A percentile compares a stretch with the other conserved stretches of the same genome.
Conservation (phyloP, 1,284 basidiomycete genomes). For the Cryptococcus amylolentus region DNA sequence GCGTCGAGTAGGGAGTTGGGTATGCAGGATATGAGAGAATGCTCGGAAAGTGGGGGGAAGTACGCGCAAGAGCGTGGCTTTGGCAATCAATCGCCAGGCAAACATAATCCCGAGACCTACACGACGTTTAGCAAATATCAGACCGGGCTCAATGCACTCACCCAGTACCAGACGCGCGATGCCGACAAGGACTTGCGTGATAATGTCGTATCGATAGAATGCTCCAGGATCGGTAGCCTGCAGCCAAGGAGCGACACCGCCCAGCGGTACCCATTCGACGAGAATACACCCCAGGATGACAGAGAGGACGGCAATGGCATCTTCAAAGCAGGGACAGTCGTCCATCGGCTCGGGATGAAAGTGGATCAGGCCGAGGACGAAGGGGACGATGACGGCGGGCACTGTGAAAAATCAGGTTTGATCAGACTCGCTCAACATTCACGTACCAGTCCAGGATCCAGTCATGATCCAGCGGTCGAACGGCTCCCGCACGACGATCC, state of each 20-base stretch:
- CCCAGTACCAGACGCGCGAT: constrained; percentile 50
- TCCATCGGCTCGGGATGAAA: constrained; percentile 90
- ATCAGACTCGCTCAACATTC: neutral
- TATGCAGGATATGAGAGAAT: constrained; percentile 54
- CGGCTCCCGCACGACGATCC: constrained; percentile 44
- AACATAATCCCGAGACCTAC: constrained; percentile 61
- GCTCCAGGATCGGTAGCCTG: neutral
- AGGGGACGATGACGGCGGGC: constrained; percentile 63
- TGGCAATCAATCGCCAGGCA: constrained; percentile 77
- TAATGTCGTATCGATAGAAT: neutral
- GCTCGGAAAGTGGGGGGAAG: constrained; percentile 79
- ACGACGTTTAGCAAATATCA: neutral
- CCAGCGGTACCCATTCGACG: constrained; percentile 57
- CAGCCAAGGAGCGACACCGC: neutral
- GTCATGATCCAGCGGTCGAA: constrained; percentile 53
- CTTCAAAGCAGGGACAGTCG: constrained; percentile 97
- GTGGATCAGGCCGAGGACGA: constrained; percentile 70
- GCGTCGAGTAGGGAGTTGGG: constrained; percentile 66
- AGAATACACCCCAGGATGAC: constrained; percentile 75
- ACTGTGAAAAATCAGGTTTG: constrained; percentile 49
- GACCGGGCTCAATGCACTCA: constrained; percentile 21
- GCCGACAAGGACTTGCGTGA: neutral
- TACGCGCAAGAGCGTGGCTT: constrained; percentile 65
- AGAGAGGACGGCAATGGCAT: constrained; percentile 87
- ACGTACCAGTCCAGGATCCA: constrained; percentile 58